A percentile compares a stretch with the other conserved stretches of the same genome.
phyloP scores from a whole-genome alignment of 306 rosid species.

The Bauhinia variegata region DNA sequence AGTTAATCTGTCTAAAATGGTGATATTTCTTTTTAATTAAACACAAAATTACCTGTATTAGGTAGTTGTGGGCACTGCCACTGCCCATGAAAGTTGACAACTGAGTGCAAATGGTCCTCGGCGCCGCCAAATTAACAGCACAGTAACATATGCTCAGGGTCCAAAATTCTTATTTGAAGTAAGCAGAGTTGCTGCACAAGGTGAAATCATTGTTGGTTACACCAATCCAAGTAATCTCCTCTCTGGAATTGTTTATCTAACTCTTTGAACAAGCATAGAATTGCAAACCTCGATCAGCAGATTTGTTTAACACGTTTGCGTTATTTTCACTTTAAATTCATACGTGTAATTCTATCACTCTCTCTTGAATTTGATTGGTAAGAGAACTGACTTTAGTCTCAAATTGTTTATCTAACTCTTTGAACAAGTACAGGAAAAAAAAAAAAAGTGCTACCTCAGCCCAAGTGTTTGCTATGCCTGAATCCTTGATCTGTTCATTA shows the following conservation, averaged over 20 bases:
- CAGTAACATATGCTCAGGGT: no score
- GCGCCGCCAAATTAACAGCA: no score
- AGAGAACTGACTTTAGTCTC: constrained; percentile 19
- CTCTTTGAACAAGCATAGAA: constrained; percentile 30
- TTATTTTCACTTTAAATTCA: neutral
- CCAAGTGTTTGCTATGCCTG: constrained; percentile 4
- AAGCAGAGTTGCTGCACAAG: no score
- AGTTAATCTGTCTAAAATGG: no score
- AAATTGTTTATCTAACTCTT: constrained; percentile 8
- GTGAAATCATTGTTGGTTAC: no score
- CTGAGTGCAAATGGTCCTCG: no score
- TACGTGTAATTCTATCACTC: neutral
- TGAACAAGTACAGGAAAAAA: constrained; percentile 21
- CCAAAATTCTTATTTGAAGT: no score
- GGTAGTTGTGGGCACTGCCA: no score
- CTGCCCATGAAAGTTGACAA: no score
- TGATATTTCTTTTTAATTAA: no score
- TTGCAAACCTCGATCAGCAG: constrained; percentile 13
- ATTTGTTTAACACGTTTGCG: constrained; percentile 22
- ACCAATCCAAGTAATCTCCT: constrained; percentile 28
- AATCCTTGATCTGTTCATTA: no score
- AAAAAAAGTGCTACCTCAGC: neutral
- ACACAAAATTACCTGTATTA: no score
- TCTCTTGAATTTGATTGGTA: constrained; percentile 17
- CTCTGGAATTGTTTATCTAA: constrained; percentile 34